Conservation (phyloP, 139 green algal species). For the Tetradesmus lagerheimii region DNA sequence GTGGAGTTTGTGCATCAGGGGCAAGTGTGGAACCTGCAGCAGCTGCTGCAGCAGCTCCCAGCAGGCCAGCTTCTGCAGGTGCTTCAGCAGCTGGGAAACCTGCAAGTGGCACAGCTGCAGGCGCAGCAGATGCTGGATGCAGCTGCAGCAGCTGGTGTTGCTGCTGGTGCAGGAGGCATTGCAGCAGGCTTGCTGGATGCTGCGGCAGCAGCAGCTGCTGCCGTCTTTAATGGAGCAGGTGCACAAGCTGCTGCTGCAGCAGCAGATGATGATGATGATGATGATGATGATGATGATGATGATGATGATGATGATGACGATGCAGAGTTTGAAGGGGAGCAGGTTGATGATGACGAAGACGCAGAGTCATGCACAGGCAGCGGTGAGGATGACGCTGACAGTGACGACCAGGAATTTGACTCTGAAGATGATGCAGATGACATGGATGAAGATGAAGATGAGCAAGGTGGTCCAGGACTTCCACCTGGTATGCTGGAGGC, state of each 20-base stretch:
- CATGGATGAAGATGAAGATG: not conserved
- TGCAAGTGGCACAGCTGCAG: not conserved
- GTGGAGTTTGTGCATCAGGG: not conserved
- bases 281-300: not conserved
- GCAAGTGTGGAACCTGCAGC: not conserved
- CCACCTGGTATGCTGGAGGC: not conserved
- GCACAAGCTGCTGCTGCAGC: no score
- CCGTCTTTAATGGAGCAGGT: no score
- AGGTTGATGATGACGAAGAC: not conserved
- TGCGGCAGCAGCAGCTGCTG: no score
- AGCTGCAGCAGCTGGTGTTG: not conserved
- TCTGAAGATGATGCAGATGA: no score
- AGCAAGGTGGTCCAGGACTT: not conserved
- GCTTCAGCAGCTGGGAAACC: not conserved
- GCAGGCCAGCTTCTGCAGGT: not conserved
- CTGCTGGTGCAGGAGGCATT: not conserved
- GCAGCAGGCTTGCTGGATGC: no score
- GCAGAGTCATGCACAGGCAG: not conserved
- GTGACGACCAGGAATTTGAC: not conserved
- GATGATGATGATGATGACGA: no score
- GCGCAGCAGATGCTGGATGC: not conserved
- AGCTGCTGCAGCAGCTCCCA: not conserved
- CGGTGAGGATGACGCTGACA: not conserved
- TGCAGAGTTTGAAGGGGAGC: not conserved
- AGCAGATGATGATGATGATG: not conserved